phyloP scores from a whole-genome alignment of 352 stramenopile species.

The Halophytophthora batemanensis region DNA sequence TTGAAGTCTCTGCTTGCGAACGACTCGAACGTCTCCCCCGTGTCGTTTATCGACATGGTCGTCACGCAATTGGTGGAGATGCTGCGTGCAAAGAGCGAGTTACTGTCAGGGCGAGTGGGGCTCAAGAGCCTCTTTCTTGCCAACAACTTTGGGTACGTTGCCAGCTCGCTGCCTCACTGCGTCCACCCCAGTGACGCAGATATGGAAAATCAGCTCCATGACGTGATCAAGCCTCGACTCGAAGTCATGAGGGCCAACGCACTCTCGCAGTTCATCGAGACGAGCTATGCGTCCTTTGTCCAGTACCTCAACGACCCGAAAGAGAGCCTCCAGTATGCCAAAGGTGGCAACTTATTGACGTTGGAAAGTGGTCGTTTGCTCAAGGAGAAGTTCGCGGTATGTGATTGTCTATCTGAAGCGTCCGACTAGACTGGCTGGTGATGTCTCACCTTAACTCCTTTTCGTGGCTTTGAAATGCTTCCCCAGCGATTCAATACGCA shows the following conservation, averaged over 20 bases:
- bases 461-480: conserved; percentile 1
- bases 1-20: conserved; percentile 54
- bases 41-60: conserved; percentile 58
- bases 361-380: conserved; percentile 88
- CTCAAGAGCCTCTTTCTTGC: conserved; percentile 89
- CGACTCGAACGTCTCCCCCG: conserved; percentile 45
- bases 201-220: conserved; percentile 49
- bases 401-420: conserved; percentile 2
- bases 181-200: conserved; percentile 32
- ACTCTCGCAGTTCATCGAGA: conserved; percentile 78
- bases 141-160: conserved; percentile 93
- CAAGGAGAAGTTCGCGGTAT: conserved; percentile 90
- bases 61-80: conserved; percentile 69
- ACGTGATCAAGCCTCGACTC: conserved; percentile 77
- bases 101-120: conserved; percentile 52
- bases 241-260: conserved; percentile 84
- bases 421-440: not conserved
- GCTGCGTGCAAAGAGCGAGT: conserved; percentile 46
- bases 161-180: conserved; percentile 71
- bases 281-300: conserved; percentile 70
- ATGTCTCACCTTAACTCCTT: too few relatives aligned
- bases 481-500: conserved; percentile 69
- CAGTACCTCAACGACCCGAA: conserved; percentile 73
- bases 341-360: conserved; percentile 77
- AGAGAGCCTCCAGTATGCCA: conserved; percentile 85